Base-by-base conservation (phyloP, 2,329 filamentous ascomycete genomes). In the Pseudocercospora eumusae region DNA sequence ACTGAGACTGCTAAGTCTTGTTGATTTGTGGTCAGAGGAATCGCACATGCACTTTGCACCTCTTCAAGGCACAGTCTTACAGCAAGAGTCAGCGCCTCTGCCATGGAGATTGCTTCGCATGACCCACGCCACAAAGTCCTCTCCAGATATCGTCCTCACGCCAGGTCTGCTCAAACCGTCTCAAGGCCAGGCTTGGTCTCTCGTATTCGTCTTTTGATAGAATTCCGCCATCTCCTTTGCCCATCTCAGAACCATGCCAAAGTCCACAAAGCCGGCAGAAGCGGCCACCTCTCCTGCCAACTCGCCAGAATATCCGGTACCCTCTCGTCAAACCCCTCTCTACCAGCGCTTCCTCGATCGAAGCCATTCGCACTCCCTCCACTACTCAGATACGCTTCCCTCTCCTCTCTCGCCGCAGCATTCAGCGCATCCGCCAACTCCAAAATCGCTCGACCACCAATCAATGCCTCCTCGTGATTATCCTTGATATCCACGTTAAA, bases 401-500 rank as follows among this genome's bases (percentile, higher is more conserved):
- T 83, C 77, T 97, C 93, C 74, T 93, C 87, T 27, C 78, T 82
- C 0, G 95, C 95, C 0, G 87, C 90, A 18, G 86, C 84, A 73
- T 98, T 98, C 63, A 99, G 79, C 31, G 86, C 87, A 72, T 93
- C 86, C 0, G 95, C 95, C 36, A 99, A 82, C 73, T 99, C 95
- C 40, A 98, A 82, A 62, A 99, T 99, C 49, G 91, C 95, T 68
- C 89, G 87, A 1, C 95, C 95, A 9, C 95, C 95, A 1, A 97
- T 85, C 21, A 93, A 83, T 0, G 95, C 95, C 77, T 99, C 95
- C 75, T 99, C 93, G 73, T 98, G 95, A 73, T 98, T 99, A 78
- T 99, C 95, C 76, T 90, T 93, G 73, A 99, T 99, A 75, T 99
- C 95, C 59, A 99, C 89, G 71, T 99, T 99, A 81, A 99, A 96